Evolutionary conservation across 192 early-diverging fungal species (phyloP).

Genomic region (Pilaira anomala): DNA sequence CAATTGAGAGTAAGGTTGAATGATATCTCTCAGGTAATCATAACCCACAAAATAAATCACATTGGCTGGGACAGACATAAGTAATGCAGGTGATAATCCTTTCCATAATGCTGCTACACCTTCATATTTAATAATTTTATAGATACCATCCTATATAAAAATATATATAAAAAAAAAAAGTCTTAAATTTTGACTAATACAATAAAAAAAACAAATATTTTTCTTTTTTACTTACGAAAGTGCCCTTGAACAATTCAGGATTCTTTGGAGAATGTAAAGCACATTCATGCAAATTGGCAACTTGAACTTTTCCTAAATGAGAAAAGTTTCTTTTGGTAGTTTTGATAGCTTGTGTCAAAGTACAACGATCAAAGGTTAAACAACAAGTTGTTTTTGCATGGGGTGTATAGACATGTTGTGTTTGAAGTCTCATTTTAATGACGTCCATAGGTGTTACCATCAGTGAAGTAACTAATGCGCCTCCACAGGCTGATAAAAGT

Average conservation of each 20-base stretch:
- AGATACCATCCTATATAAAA: constrained; percentile 61
- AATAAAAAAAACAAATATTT: not conserved
- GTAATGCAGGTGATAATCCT: constrained; percentile 82
- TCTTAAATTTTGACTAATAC: not conserved
- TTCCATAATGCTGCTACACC: constrained; percentile 78
- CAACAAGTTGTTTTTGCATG: constrained; percentile 1
- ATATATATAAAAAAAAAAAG: not conserved
- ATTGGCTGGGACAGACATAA: constrained; percentile 88
- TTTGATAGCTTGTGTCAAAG: constrained; percentile 1
- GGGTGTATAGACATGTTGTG: constrained; percentile 34
- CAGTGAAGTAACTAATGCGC: constrained; percentile 80
- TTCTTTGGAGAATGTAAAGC: not conserved
- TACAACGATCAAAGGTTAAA: not conserved
- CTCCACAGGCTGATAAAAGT: constrained; percentile 78
- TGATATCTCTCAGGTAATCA: constrained; percentile 72
- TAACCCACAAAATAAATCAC: constrained; percentile 97
- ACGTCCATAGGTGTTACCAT: constrained; percentile 84
- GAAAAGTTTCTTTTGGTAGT: not conserved
- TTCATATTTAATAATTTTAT: constrained; percentile 77
- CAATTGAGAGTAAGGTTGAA: constrained; percentile 9
- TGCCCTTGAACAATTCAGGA: constrained; percentile 31
- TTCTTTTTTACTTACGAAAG: constrained; percentile 30
- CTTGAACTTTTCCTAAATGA: not conserved
- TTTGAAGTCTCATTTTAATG: constrained; percentile 81
- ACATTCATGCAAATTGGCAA: constrained; percentile 25